These are phyloP conservation scores for Debaryomyces maramus DNA, from an alignment of 805 yeast genomes.

Conservation along the genomic window DNA sequence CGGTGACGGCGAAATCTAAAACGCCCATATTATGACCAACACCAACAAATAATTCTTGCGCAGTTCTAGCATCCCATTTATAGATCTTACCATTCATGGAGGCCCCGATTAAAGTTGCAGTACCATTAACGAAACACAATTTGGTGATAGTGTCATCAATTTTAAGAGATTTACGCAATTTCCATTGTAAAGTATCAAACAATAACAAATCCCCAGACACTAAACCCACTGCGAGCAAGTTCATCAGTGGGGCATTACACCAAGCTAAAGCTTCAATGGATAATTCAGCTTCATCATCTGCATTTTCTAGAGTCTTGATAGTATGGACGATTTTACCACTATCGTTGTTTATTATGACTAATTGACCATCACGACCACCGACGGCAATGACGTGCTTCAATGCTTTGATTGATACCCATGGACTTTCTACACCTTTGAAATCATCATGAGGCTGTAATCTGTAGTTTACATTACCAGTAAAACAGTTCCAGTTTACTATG, in stretches of 20 bases:
- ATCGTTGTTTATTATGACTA: conserved; percentile 74
- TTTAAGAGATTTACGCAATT: conserved; percentile 68
- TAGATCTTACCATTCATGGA: conserved; percentile 84
- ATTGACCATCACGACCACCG: conserved; percentile 86
- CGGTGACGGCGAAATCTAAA: conserved; percentile 74
- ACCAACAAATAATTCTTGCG: conserved; percentile 72
- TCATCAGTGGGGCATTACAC: conserved; percentile 59
- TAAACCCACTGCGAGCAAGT: conserved; percentile 75
- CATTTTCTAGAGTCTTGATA: conserved; percentile 63
- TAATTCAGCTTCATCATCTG: conserved; percentile 44
- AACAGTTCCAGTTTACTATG: conserved; percentile 87
- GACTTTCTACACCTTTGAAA: conserved; percentile 73
- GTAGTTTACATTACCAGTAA: conserved; percentile 67
- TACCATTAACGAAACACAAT: conserved; percentile 59
- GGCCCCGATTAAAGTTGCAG: conserved; percentile 64
- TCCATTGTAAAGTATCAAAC: conserved; percentile 85
- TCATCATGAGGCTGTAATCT: conserved; percentile 60
- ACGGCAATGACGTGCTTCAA: conserved; percentile 61
- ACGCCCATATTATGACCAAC: conserved; percentile 95
- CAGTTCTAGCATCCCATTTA: conserved; percentile 88
- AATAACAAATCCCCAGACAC: conserved; percentile 86
- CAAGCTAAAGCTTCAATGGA: conserved; percentile 68
- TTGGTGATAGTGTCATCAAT: conserved; percentile 85
- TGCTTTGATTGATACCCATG: conserved; percentile 80
- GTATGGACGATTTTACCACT: conserved; percentile 69